These are phyloP conservation scores for Pseudotulostoma volvatum DNA, from an alignment of 495 filamentous ascomycete species.

Conservation along the genomic window DNA sequence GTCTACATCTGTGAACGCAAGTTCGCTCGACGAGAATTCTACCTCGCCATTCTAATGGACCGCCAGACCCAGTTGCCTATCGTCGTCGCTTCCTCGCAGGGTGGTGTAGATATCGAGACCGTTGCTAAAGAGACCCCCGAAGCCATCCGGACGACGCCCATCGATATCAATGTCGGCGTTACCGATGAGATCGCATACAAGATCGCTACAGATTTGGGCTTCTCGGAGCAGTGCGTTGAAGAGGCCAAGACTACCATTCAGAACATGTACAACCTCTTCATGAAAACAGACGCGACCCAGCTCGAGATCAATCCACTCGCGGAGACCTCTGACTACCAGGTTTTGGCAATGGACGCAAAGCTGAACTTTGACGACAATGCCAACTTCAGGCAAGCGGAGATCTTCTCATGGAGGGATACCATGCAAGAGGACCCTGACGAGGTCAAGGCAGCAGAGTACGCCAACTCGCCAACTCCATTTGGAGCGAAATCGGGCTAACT, in stretches of 20 bases:
- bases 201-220: constrained; percentile 85
- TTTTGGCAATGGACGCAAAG: constrained; percentile 98
- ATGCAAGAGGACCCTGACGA: constrained; percentile 95
- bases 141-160: constrained; percentile 80
- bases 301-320: constrained; percentile 98
- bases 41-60: constrained; percentile 96
- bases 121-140: constrained; percentile 96
- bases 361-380: constrained; percentile 97
- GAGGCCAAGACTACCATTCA: constrained; percentile 91
- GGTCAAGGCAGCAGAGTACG: constrained; percentile 80
- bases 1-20: constrained; percentile 99
- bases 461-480: constrained; percentile 1
- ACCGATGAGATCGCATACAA: constrained; percentile 85
- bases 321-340: constrained; percentile 93
- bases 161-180: constrained; percentile 88
- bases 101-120: constrained; percentile 96
- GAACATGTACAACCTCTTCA: constrained; percentile 96
- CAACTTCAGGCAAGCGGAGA: constrained; percentile 91
- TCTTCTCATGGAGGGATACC: constrained; percentile 84
- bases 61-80: constrained; percentile 79
- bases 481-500: constrained; percentile 7
- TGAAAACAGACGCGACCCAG: constrained; percentile 95
- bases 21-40: constrained; percentile 97
- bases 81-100: constrained; percentile 93
- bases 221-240: constrained; percentile 90